Evolutionary conservation across 495 filamentous ascomycete species (phyloP).

Genomic region (Lindgomyces ingoldianus): DNA sequence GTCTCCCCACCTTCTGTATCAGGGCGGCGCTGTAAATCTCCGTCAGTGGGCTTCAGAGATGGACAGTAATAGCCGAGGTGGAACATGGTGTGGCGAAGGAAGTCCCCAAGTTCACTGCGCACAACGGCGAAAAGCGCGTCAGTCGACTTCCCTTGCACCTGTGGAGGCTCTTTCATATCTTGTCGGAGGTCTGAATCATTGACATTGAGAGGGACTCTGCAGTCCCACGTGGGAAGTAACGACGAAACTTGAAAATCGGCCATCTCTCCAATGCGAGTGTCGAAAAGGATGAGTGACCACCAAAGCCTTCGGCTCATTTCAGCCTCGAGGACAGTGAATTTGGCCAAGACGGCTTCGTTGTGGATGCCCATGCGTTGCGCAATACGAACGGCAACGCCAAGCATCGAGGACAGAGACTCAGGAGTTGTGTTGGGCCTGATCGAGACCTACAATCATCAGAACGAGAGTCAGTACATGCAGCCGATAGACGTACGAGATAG

Average conservation of each 20-base stretch:
- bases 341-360: conserved; percentile 46
- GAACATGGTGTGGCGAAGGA: conserved; percentile 49
- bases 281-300: conserved; percentile 59
- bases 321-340: conserved; percentile 50
- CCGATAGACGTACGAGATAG: conserved; percentile 54
- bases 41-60: conserved; percentile 47
- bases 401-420: conserved; percentile 55
- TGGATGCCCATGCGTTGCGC: conserved; percentile 59
- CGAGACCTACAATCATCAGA: conserved; percentile 52
- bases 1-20: conserved; percentile 42
- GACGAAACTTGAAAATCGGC: conserved; percentile 43
- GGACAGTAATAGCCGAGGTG: conserved; percentile 57
- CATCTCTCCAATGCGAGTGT: conserved; percentile 55
- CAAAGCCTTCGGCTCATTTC: conserved; percentile 63
- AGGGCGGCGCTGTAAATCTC: conserved; percentile 24
- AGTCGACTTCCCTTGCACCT: conserved; percentile 43
- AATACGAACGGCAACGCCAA: conserved; percentile 56
- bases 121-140: conserved; percentile 56
- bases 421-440: conserved; percentile 50
- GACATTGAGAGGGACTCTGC: conserved; percentile 55
- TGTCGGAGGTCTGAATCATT: conserved; percentile 58
- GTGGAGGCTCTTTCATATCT: conserved; percentile 52
- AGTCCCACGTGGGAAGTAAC: conserved; percentile 59
- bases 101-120: conserved; percentile 54
- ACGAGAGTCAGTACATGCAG: conserved; percentile 14